phyloP scores from a whole-genome alignment of 371 early-diverging fungal species.

The Dinochytrium kinnereticum region DNA sequence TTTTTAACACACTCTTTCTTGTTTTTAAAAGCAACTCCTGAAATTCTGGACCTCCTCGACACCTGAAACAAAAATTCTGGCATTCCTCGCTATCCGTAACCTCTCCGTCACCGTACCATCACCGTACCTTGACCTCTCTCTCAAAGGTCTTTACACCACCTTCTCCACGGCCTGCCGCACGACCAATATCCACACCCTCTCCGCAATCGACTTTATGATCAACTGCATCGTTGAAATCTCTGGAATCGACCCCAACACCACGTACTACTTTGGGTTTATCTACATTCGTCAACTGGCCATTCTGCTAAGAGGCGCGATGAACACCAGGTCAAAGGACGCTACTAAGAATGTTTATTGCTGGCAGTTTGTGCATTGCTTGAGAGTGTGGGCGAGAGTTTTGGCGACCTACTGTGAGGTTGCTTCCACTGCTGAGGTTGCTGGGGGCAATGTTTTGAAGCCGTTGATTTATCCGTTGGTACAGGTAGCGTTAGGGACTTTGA shows the following conservation, averaged over 20 bases:
- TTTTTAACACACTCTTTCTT: not conserved
- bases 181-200: conserved; percentile 79
- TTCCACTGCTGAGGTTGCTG: conserved; percentile 41
- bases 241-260: conserved; percentile 72
- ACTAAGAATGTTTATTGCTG: conserved; percentile 90
- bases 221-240: conserved; percentile 87
- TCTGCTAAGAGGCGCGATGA: conserved; percentile 83
- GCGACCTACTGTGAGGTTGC: conserved; percentile 65
- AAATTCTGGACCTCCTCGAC: conserved; percentile 52
- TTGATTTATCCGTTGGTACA: conserved; percentile 92
- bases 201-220: conserved; percentile 85
- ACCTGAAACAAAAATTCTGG: conserved; percentile 70
- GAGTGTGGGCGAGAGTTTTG: conserved; percentile 86
- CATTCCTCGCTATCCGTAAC: conserved; percentile 82
- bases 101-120: conserved; percentile 57
- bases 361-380: conserved; percentile 90
- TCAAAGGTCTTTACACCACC: conserved; percentile 73
- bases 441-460: conserved; percentile 68
- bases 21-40: conserved; percentile 34
- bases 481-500: conserved; percentile 80
- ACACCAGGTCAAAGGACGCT: conserved; percentile 78
- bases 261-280: conserved; percentile 91
- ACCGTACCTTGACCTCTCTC: conserved; percentile 46
- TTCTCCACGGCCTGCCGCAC: conserved; percentile 78
- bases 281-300: conserved; percentile 92